Percentiles rank a stretch among this genome's conserved stretches.
Conservation (phyloP, 306 rosid genomes). For the Dalbergia cultrata region DNA sequence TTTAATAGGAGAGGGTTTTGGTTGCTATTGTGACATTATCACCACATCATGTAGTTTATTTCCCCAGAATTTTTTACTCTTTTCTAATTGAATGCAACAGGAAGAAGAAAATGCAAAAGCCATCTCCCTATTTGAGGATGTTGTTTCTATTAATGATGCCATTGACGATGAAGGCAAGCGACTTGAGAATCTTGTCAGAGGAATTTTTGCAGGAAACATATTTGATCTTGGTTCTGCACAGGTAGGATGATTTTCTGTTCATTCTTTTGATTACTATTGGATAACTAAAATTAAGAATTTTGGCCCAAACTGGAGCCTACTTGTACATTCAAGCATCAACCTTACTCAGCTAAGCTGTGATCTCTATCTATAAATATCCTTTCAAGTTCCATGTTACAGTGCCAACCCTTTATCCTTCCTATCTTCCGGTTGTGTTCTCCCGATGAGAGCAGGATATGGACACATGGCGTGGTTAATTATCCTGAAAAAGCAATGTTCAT, state of each 20-base stretch:
- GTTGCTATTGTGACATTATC: slow-evolving; percentile 19
- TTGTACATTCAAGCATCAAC: background rate
- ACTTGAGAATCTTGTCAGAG: slow-evolving; percentile 80
- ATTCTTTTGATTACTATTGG: slow-evolving; percentile 28
- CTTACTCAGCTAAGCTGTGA: slow-evolving; percentile 8
- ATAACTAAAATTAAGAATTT: slow-evolving; percentile 14
- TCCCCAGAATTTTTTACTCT: slow-evolving; percentile 23
- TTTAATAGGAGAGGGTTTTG: background rate
- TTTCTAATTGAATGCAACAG: slow-evolving; percentile 55
- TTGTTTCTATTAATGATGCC: slow-evolving; percentile 76
- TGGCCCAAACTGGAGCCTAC: slow-evolving; percentile 17
- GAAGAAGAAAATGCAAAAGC: slow-evolving; percentile 98
- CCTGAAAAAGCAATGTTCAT: slow-evolving; percentile 5
- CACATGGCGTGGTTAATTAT: slow-evolving; percentile 24
- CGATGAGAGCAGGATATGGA: background rate
- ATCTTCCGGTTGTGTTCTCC: slow-evolving; percentile 15
- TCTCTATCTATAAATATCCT: slow-evolving; percentile 22
- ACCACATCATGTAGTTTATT: slow-evolving; percentile 15
- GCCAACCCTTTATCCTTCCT: slow-evolving; percentile 12
- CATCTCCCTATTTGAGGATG: slow-evolving; percentile 75
- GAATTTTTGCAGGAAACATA: slow-evolving; percentile 95
- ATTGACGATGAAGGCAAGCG: slow-evolving; percentile 92
- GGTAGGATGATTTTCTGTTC: slow-evolving; percentile 53
- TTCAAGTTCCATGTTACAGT: slow-evolving; percentile 15
- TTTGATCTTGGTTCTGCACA: slow-evolving; percentile 98